Evolutionary conservation across 164 flowering plant species (phyloP).

Genomic region (Taxillus chinensis): DNA sequence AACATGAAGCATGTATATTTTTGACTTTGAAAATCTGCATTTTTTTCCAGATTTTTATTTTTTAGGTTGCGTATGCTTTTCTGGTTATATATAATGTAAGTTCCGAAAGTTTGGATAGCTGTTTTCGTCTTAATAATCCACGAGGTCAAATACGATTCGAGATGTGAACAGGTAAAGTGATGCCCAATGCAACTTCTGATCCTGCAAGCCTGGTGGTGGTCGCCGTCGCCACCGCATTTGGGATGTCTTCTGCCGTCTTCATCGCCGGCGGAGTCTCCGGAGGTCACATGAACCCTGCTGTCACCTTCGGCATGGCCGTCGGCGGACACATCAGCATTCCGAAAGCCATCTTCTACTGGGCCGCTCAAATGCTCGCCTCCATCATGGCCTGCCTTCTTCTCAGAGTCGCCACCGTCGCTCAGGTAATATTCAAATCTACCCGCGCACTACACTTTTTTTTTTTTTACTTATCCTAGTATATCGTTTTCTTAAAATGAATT

Average conservation of each 20-base stretch:
- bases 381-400: constrained; percentile 59
- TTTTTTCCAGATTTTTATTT: no score
- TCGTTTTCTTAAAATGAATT: not conserved
- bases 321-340: constrained; percentile 65
- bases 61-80: no score
- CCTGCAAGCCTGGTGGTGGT: constrained; percentile 38
- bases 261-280: constrained; percentile 53
- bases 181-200: constrained; percentile 28
- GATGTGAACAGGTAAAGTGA: constrained; percentile 33
- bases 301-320: constrained; percentile 69
- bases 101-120: no score
- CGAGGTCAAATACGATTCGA: no score
- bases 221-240: constrained; percentile 59
- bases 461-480: no score
- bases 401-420: constrained; percentile 32
- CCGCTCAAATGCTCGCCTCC: constrained; percentile 60
- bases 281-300: constrained; percentile 84
- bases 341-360: constrained; percentile 61
- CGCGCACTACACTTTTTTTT: not conserved
- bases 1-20: no score
- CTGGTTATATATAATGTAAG: no score
- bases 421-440: constrained; percentile 22
- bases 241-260: constrained; percentile 44
- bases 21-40: no score
- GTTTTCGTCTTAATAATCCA: no score